phyloP scores from a whole-genome alignment of 2,329 filamentous ascomycete genomes.

The Aspergillus ruber region DNA sequence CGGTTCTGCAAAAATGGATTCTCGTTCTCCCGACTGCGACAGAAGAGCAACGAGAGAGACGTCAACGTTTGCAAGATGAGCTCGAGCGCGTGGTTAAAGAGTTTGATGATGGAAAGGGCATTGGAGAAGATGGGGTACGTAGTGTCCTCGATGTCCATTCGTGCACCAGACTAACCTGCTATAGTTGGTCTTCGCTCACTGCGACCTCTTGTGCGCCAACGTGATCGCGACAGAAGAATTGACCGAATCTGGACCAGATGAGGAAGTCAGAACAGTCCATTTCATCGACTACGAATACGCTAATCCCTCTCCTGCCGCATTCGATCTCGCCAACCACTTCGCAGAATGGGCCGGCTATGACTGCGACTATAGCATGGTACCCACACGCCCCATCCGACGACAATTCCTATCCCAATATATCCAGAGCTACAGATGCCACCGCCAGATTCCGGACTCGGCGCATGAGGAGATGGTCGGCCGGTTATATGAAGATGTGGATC shows the following conservation, averaged over 20 bases:
- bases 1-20: constrained; percentile 94
- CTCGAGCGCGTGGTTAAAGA: constrained; percentile 62
- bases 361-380: constrained; percentile 80
- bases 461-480: constrained; percentile 59
- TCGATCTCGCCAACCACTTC: constrained; percentile 97
- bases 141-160: constrained; percentile 1
- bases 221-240: constrained; percentile 58
- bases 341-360: constrained; percentile 97
- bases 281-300: constrained; percentile 99
- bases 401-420: constrained; percentile 83
- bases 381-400: constrained; percentile 67
- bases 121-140: constrained; percentile 66
- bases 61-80: constrained; percentile 66
- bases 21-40: constrained; percentile 70
- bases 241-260: constrained; percentile 16
- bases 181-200: constrained; percentile 86
- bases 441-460: constrained; percentile 29
- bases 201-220: constrained; percentile 92
- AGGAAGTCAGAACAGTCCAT: constrained; percentile 52
- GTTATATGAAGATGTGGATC: constrained; percentile 74
- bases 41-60: constrained; percentile 60
- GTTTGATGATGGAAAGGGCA: constrained; percentile 68
- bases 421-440: constrained; percentile 59
- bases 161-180: neutral
- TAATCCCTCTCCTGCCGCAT: constrained; percentile 85